These are phyloP conservation scores for Penicillium sp. DNA, from an alignment of 2,329 filamentous ascomycete species.

Conservation along the genomic window DNA sequence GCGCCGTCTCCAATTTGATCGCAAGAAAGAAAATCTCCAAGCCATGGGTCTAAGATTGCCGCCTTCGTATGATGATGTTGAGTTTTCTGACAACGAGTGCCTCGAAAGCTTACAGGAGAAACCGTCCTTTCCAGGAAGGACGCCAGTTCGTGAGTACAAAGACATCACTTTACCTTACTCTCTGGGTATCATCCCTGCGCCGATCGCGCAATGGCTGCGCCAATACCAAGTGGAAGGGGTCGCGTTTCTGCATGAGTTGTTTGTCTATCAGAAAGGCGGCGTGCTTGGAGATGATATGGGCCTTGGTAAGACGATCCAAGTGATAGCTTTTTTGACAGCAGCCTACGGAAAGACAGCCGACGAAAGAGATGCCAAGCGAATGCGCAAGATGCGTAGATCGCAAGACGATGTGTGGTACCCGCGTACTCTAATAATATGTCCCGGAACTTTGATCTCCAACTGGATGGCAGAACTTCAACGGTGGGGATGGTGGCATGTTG, in stretches of 20 bases:
- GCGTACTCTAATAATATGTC: slow-evolving; percentile 79
- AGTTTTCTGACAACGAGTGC: slow-evolving; percentile 70
- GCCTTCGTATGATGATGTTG: slow-evolving; percentile 70
- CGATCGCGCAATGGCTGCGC: slow-evolving; percentile 86
- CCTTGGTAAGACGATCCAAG: slow-evolving; percentile 92
- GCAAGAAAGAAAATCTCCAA: slow-evolving; percentile 56
- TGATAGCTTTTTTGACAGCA: slow-evolving; percentile 84
- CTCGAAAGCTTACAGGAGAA: slow-evolving; percentile 64
- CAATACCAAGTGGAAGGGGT: slow-evolving; percentile 89
- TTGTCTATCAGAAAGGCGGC: slow-evolving; percentile 86
- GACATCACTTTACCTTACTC: slow-evolving; percentile 75
- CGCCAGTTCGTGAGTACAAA: slow-evolving; percentile 67
- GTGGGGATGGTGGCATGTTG: slow-evolving; percentile 96
- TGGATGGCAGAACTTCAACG: slow-evolving; percentile 82
- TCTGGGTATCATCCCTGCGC: slow-evolving; percentile 76
- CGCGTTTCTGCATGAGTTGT: slow-evolving; percentile 79
- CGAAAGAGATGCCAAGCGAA: slow-evolving; percentile 76
- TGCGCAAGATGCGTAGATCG: slow-evolving; percentile 75
- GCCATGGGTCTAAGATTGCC: slow-evolving; percentile 72
- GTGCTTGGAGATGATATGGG: slow-evolving; percentile 98
- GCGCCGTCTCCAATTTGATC: slow-evolving; percentile 69
- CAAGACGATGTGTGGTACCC: slow-evolving; percentile 71
- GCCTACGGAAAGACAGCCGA: slow-evolving; percentile 95
- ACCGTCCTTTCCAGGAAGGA: slow-evolving; percentile 63
- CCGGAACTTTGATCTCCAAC: slow-evolving; percentile 82